Evolutionary conservation across 495 filamentous ascomycete genomes (phyloP).

Genomic region (Sordaria brevicollis): DNA sequence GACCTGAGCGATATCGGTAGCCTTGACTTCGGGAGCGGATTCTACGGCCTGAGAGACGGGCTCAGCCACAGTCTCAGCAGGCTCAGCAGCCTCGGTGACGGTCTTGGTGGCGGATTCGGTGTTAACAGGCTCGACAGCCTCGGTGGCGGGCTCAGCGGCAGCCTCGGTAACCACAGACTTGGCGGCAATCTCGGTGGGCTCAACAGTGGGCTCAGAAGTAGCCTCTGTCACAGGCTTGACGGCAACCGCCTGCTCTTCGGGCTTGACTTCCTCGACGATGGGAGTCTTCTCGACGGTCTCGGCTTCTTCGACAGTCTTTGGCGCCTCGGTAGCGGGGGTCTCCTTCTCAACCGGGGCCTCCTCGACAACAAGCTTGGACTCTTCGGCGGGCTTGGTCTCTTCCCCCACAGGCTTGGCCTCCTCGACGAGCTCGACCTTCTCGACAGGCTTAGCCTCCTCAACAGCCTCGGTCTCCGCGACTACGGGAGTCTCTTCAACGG

Average conservation of each 20-base stretch:
- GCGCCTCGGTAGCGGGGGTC: conserved; percentile 1
- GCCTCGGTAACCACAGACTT: neutral
- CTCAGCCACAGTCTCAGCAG: neutral
- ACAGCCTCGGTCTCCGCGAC: neutral
- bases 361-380: neutral
- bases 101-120: neutral
- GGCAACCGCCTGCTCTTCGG: neutral
- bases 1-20: conserved; percentile 1
- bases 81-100: neutral
- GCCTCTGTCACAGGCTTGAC: neutral
- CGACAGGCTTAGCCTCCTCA: neutral
- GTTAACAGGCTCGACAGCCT: neutral
- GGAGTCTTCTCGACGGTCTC: conserved; percentile 1
- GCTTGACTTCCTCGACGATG: conserved; percentile 1
- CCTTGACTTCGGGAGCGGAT: conserved; percentile 5
- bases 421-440: neutral
- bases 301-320: conserved; percentile 5
- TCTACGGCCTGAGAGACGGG: neutral
- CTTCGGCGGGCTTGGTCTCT: neutral
- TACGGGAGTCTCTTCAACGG: neutral
- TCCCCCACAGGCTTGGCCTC: too few species aligned
- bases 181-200: neutral
- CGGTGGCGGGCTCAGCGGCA: neutral
- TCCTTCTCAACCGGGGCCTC: neutral
- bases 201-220: neutral